Percentiles rank a stretch among this genome's conserved stretches.
These are phyloP conservation scores for Bauhinia variegata DNA, from an alignment of 306 rosid genomes.

Conservation along the genomic window DNA sequence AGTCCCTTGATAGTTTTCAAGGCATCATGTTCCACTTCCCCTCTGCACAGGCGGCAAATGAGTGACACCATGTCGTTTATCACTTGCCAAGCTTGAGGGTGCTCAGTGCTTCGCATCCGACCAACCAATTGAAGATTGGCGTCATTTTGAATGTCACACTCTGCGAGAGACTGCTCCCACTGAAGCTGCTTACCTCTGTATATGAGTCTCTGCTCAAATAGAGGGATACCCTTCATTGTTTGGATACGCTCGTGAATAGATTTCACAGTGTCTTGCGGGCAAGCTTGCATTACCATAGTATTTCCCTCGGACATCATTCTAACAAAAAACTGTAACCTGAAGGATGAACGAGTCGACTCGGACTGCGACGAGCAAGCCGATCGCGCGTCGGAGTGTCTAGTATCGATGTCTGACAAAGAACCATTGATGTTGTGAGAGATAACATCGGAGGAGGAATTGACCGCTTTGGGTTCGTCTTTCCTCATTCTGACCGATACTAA, in stretches of 20 bases:
- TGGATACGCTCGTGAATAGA: constrained; percentile 52
- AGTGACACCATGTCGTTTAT: constrained; percentile 49
- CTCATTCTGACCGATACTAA: constrained; percentile 69
- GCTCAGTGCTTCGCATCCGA: constrained; percentile 57
- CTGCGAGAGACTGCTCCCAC: constrained; percentile 52
- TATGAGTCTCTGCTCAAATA: constrained; percentile 57
- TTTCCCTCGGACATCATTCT: constrained; percentile 55
- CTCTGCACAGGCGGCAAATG: constrained; percentile 52
- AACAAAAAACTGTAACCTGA: constrained; percentile 63
- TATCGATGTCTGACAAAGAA: constrained; percentile 21
- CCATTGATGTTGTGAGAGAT: constrained; percentile 8
- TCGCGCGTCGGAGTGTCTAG: constrained; percentile 45
- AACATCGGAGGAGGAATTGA: constrained; percentile 40
- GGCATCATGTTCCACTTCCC: constrained; percentile 43
- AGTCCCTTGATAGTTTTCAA: constrained; percentile 41
- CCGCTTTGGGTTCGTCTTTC: constrained; percentile 57
- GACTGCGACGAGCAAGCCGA: constrained; percentile 27
- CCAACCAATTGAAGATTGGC: constrained; percentile 64
- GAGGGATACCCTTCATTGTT: constrained; percentile 50
- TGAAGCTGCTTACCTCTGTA: constrained; percentile 68
- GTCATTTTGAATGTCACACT: constrained; percentile 69
- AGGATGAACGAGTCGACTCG: constrained; percentile 32
- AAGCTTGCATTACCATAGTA: constrained; percentile 61
- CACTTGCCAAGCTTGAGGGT: constrained; percentile 52
- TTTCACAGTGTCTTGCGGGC: constrained; percentile 52